Evolutionary conservation across 106 monocot genomes (phyloP).

Genomic region (Dactylorhiza incarnata): DNA sequence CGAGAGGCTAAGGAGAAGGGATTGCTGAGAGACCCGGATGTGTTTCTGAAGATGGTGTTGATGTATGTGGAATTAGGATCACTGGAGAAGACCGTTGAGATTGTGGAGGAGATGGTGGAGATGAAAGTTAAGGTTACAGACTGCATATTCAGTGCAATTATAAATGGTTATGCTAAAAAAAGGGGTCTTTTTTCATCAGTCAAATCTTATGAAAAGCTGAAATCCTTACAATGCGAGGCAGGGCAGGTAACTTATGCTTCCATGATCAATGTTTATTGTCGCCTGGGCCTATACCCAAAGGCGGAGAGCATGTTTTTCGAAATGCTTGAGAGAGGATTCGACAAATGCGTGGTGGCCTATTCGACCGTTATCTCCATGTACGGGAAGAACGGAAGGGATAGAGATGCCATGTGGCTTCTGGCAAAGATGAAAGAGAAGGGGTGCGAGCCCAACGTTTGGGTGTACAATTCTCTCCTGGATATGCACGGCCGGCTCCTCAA

Average conservation of each 20-base stretch:
- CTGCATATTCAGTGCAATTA: constrained; percentile 52
- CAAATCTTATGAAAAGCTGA: constrained; percentile 42
- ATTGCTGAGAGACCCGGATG: constrained; percentile 43
- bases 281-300: constrained; percentile 34
- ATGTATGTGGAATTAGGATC: constrained; percentile 65
- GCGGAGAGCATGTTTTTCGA: constrained; percentile 55
- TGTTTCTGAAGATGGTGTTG: constrained; percentile 50
- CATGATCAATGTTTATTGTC: constrained; percentile 56
- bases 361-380: constrained; percentile 77
- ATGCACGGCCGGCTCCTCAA: constrained; percentile 47
- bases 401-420: constrained; percentile 67
- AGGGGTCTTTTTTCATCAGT: constrained; percentile 38
- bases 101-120: constrained; percentile 55
- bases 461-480: constrained; percentile 76
- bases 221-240: constrained; percentile 45
- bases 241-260: constrained; percentile 88
- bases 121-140: constrained; percentile 49
- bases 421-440: constrained; percentile 80
- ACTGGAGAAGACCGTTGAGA: constrained; percentile 39
- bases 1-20: constrained; percentile 42
- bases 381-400: constrained; percentile 46
- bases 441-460: constrained; percentile 74
- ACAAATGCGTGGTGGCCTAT: constrained; percentile 76
- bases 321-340: constrained; percentile 64
- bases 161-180: constrained; percentile 59